Evolutionary conservation across 345 rosid genomes (phyloP).

Genomic region (Garcia nutans): DNA sequence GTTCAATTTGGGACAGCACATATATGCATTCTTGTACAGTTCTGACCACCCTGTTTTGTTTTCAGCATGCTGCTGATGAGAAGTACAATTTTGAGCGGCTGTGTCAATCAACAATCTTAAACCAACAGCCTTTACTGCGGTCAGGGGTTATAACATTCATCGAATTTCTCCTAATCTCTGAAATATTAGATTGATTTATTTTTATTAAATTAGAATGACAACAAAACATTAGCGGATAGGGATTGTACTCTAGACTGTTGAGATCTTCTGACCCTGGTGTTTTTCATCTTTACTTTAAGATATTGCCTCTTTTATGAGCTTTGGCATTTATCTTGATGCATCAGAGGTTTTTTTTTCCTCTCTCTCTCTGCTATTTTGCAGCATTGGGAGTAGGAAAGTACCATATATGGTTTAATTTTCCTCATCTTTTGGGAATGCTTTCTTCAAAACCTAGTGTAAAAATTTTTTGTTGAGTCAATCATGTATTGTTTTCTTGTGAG

Average conservation of each 20-base stretch:
- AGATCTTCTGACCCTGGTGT: neutral
- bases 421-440: neutral
- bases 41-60: conserved; percentile 6
- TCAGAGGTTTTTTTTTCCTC: neutral
- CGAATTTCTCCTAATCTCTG: neutral
- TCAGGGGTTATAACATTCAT: conserved; percentile 42
- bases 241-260: neutral
- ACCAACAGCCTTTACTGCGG: conserved; percentile 94
- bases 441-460: too few relatives aligned
- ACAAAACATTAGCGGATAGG: neutral
- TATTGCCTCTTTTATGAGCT: neutral
- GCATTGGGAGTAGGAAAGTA: neutral
- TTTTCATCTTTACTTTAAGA: neutral
- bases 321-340: neutral
- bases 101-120: conserved; percentile 79
- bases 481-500: too few relatives aligned
- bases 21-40: neutral
- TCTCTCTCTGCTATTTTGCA: neutral
- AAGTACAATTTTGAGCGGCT: conserved; percentile 88
- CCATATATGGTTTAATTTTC: neutral
- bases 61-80: conserved; percentile 99
- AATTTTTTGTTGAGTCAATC: too few relatives aligned
- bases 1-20: too few relatives aligned
- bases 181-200: neutral
- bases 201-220: neutral